phyloP scores from a whole-genome alignment of 176 grass and related monocot species.

The Otatea glauca region DNA sequence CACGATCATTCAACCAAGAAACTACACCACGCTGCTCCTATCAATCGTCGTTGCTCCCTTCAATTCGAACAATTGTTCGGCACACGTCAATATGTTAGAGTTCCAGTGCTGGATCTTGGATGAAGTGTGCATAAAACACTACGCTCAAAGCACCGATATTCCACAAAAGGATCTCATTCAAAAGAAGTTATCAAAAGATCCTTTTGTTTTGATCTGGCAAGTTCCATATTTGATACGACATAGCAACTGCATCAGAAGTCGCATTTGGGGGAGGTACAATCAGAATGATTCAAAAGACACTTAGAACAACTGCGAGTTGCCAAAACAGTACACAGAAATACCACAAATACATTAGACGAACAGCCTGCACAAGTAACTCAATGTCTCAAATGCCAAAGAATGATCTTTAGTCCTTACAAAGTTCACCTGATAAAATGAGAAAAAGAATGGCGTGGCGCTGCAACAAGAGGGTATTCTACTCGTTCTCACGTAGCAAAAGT shows the following conservation, averaged over 20 bases:
- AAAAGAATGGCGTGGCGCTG: conserved; percentile 43
- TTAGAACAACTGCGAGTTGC: background rate
- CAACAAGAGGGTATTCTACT: conserved; percentile 29
- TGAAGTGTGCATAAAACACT: background rate
- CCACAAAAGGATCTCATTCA: background rate
- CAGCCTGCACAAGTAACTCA: conserved; percentile 17
- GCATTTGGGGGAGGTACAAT: background rate
- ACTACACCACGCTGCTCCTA: background rate
- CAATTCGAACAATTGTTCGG: background rate
- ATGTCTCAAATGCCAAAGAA: conserved; percentile 31
- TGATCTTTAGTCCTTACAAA: background rate
- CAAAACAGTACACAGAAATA: conserved; percentile 16
- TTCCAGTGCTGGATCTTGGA: background rate
- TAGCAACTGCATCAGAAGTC: background rate
- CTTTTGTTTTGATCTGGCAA: background rate
- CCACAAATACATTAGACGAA: background rate
- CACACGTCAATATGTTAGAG: background rate
- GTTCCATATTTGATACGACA: background rate
- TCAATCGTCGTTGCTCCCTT: background rate
- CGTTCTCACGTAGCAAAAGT: conserved; percentile 48
- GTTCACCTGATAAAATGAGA: conserved; percentile 37
- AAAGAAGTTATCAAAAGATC: background rate
- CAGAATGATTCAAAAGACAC: background rate
- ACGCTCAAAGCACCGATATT: background rate
- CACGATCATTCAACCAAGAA: background rate